phyloP scores from a whole-genome alignment of 805 yeast genomes.

The Pichia sporocuriosa region DNA sequence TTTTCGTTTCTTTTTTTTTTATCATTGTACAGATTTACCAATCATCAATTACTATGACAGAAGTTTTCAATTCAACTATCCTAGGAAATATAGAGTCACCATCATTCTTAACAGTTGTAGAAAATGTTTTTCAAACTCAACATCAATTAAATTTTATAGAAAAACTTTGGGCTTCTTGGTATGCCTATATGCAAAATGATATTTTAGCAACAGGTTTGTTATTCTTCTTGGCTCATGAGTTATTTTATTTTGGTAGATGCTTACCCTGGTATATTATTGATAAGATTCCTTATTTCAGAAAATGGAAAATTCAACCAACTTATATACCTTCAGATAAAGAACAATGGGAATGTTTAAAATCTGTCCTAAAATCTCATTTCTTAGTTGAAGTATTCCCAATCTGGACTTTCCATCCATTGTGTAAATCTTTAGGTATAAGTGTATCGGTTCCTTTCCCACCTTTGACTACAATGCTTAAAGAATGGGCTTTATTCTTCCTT shows the following conservation, averaged over 20 bases:
- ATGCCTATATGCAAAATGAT: conserved; percentile 47
- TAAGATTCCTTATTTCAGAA: conserved; percentile 43
- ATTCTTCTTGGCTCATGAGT: conserved; percentile 48
- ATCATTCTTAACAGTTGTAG: conserved; percentile 30
- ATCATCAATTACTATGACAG: too few relatives aligned
- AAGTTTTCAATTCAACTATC: conserved; percentile 28
- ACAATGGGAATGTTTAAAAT: conserved; percentile 56
- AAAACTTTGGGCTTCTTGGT: conserved; percentile 50
- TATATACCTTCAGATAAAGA: conserved; percentile 48
- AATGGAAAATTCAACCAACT: conserved; percentile 48
- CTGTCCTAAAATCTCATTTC: conserved; percentile 51
- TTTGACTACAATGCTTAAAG: conserved; percentile 34
- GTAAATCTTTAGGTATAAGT: conserved; percentile 41
- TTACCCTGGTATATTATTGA: conserved; percentile 53
- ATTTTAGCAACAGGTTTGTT: conserved; percentile 51
- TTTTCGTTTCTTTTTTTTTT: too few relatives aligned
- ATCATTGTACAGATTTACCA: too few relatives aligned
- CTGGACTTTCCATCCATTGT: conserved; percentile 56
- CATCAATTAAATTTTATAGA: conserved; percentile 39
- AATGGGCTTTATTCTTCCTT: conserved; percentile 44
- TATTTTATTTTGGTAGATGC: conserved; percentile 54
- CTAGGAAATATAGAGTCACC: conserved; percentile 21
- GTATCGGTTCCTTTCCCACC: conserved; percentile 50
- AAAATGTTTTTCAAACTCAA: conserved; percentile 33
- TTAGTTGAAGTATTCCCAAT: conserved; percentile 55